Conservation (phyloP, 2,329 filamentous ascomycete species). For the Nemania abortiva region DNA sequence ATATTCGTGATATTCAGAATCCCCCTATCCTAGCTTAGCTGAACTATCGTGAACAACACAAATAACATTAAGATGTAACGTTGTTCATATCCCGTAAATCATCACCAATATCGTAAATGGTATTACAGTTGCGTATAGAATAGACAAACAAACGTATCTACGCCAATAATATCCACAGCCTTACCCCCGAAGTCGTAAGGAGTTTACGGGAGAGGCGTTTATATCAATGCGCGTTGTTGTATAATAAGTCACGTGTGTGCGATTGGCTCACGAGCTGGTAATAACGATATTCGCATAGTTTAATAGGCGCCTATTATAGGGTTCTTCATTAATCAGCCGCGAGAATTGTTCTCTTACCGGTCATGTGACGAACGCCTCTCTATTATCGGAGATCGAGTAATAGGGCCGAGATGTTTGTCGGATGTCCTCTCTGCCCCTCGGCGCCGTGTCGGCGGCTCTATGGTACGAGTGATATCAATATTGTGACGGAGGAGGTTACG, state of each 20-base stretch:
- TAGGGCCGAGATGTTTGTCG: not conserved
- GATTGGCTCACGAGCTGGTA: not conserved
- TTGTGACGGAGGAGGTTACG: slow-evolving; percentile 18
- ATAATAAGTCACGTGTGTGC: not conserved
- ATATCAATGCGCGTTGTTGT: not conserved
- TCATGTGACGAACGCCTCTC: not conserved
- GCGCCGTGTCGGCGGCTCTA: slow-evolving; percentile 31
- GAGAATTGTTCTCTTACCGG: not conserved
- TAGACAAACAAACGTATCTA: not conserved
- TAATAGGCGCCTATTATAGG: not conserved
- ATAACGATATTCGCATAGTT: not conserved
- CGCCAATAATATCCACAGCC: not conserved
- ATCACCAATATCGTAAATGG: not conserved
- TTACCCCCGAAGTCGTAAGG: not conserved
- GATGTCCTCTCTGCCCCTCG: slow-evolving; percentile 1
- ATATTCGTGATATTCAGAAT: no score
- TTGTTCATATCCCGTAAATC: not conserved
- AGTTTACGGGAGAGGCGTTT: not conserved
- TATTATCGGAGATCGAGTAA: not conserved
- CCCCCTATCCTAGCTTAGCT: not conserved
- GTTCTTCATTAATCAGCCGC: not conserved
- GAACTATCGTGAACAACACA: not conserved
- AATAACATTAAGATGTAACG: not conserved
- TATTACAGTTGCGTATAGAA: not conserved
- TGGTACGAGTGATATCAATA: slow-evolving; percentile 6